Base-by-base conservation (phyloP, 2,329 filamentous ascomycete species). In the Fusarium poae region DNA sequence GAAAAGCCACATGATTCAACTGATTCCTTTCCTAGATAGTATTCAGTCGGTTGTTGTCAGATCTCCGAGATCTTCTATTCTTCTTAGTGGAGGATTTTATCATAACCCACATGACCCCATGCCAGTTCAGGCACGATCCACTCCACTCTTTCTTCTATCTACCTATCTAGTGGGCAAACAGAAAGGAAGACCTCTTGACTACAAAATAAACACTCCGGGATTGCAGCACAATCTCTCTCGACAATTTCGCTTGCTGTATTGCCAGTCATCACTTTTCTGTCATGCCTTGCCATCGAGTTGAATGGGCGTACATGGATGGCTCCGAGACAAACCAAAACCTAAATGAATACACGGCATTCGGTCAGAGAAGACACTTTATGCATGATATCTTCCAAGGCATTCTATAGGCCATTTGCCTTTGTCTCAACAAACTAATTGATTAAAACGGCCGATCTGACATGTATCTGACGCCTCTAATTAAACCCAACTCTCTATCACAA, bases 381-480 rank as follows among this genome's bases (percentile, higher is more conserved):
- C 45, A 40, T 34, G 13, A 27, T 46, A 39, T 43, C 10, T 57
- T 29, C 20, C 12, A 25, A 20, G 25, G 12, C 30, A 37, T 44
- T 44, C 15, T 16, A 51, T 37, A 42, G 39, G 20, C 20, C 37
- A 32, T 23, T 16, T 4, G 3, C n/a, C 2, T 44, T 5, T 18
- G 20, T 20, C 18, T 23, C 27, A 39, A 39, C 10, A 29, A 53
- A n/a, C 16, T 25, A 18, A 43, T 64, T 30, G n/a, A 50, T 49
- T 50, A n/a, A 29, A 29, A 35, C 29, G 7, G n/a, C 20, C 8
- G 27, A 43, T 27, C 39, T 58, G 52, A 37, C 34, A 23, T 15
- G 23, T 39, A 44, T 34, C 30, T 11, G 32, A 49, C 58, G 60
- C 52, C 61, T 51, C 45, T 21, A 63, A 57, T 32, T n/a, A 34